Base-by-base conservation (phyloP, 371 early-diverging fungal species). In the Mucor racemosus region DNA sequence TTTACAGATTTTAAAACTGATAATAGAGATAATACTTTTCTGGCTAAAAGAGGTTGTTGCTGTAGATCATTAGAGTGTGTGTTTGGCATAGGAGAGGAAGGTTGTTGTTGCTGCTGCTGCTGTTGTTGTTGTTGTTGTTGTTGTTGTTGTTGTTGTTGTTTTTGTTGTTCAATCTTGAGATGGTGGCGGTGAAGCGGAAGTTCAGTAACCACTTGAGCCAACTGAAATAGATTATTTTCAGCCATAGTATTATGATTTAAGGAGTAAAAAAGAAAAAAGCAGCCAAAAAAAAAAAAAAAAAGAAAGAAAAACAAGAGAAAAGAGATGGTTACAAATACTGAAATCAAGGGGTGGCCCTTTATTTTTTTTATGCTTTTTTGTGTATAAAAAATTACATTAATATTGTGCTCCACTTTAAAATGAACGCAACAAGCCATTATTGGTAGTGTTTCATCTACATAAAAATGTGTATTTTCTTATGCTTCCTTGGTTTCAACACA, bases 181-280 rank as follows among this genome's bases (percentile, higher is more conserved):
- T 55, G 55, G 9, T 35, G 35, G 17, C 48, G 62, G 40, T 65
- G 71, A 33, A 66, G 40, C 7, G 74, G 73, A 35, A 77, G 71
- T 44, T 76, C 73, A n/a, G 77, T 65, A 39, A 76, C 74, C 57
- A 76, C 79, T 68, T 76, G 79, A 17, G 78, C 81, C 67, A 81
- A 78, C 68, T 81, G 81, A 74, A 77, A 78, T 57, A 78, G 54
- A 50, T 71, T 77, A 62, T 77, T 81, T 64, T 78, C 44, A 58
- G 61, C 15, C 39, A 68, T 46, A 50, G 56, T 31, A 46, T 9
- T 35, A 67, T 60, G 19, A 21, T 44, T 40, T 38, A 65, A 50
- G 58, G 53, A 40, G 36, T 40, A 59, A 15, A 55, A 56, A 34
- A 56, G 14, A 33, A 38, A 50, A 58, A n/a, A n/a, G n/a, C n/a